phyloP scores from a whole-genome alignment of 225 moss, liverwort and hornwort genomes.

The Neckera pumila region DNA sequence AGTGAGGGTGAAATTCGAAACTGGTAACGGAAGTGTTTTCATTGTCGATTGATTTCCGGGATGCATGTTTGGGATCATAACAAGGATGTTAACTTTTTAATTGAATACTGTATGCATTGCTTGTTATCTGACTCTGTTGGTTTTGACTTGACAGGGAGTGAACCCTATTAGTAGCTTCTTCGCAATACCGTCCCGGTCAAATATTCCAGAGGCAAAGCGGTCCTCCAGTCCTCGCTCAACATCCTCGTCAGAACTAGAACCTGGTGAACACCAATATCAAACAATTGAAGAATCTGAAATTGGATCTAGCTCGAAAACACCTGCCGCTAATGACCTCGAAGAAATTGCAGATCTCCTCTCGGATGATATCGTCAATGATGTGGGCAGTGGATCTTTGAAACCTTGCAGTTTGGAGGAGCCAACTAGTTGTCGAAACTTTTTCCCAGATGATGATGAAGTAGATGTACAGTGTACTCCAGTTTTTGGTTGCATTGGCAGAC shows the following conservation, averaged over 20 bases:
- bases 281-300: neutral
- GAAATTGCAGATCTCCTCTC: neutral
- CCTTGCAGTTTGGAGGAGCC: constrained; percentile 1
- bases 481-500: constrained; percentile 27
- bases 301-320: neutral
- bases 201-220: neutral
- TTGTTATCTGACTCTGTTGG: neutral
- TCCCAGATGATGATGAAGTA: neutral
- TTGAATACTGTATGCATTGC: neutral
- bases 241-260: neutral
- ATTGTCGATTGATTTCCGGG: neutral
- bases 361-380: neutral
- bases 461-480: constrained; percentile 43
- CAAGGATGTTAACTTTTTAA: neutral
- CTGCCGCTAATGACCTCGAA: neutral
- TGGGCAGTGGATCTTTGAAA: neutral
- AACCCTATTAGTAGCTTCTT: constrained; percentile 70
- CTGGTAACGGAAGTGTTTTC: too few species aligned
- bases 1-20: neutral
- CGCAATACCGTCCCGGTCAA: constrained; percentile 20
- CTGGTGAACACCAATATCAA: neutral
- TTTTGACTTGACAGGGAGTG: constrained; percentile 49
- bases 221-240: neutral
- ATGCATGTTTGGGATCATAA: neutral
- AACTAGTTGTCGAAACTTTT: neutral